phyloP scores from a whole-genome alignment of 768 basidiomycete genomes.

The Pholiota molesta region DNA sequence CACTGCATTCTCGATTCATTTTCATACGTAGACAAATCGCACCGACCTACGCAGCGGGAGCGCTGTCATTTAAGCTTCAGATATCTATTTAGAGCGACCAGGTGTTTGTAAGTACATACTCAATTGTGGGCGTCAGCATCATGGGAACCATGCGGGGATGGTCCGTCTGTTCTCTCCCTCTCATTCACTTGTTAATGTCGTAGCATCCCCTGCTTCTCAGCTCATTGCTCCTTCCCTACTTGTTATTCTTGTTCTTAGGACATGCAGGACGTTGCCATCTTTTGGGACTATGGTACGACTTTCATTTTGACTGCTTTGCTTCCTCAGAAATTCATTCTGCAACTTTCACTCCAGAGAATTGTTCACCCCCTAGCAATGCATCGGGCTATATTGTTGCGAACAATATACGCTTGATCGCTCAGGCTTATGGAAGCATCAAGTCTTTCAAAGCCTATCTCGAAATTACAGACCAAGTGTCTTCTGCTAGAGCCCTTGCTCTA shows the following conservation, averaged over 20 bases:
- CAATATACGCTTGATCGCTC: constrained; percentile 28
- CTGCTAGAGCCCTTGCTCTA: constrained; percentile 12
- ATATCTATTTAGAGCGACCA: not conserved
- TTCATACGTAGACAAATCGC: too few species aligned
- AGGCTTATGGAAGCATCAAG: constrained; percentile 31
- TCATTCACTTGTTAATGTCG: not conserved
- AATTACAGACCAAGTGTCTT: constrained; percentile 26
- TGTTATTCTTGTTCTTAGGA: not conserved
- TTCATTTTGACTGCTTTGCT: not conserved
- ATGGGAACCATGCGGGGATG: not conserved
- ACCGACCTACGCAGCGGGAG: not conserved
- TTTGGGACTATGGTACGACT: constrained; percentile 45
- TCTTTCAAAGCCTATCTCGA: constrained; percentile 36
- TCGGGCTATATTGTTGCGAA: constrained; percentile 32
- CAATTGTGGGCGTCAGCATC: not conserved
- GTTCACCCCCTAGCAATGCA: constrained; percentile 27
- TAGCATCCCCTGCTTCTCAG: not conserved
- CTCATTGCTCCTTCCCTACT: not conserved
- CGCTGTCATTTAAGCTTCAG: not conserved
- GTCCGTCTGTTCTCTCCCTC: not conserved
- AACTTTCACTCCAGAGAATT: constrained; percentile 28
- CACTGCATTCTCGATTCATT: too few species aligned
- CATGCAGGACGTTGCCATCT: constrained; percentile 34
- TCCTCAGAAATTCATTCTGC: not conserved
- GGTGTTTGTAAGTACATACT: too few species aligned